phyloP scores from a whole-genome alignment of 306 rosid genomes.

The Malus fusca region DNA sequence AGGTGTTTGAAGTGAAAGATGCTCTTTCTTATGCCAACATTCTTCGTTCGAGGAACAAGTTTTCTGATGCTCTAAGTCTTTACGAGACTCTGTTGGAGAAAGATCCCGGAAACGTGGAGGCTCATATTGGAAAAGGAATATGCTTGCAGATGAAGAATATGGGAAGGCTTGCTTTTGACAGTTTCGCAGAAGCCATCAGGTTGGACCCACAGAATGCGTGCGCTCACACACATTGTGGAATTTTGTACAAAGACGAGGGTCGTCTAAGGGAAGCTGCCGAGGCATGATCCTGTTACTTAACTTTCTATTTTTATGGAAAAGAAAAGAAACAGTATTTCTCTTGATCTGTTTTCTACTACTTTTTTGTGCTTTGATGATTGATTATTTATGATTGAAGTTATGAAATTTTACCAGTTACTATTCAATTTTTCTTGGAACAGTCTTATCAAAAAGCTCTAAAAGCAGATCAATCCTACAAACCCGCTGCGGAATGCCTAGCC shows the following conservation, averaged over 20 bases:
- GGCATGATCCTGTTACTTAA: conserved; percentile 42
- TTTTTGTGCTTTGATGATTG: conserved; percentile 6
- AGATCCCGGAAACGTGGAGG: conserved; percentile 66
- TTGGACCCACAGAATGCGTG: conserved; percentile 82
- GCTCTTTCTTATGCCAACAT: conserved; percentile 64
- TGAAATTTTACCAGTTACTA: not conserved
- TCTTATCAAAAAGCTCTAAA: conserved; percentile 86
- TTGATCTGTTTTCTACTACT: not conserved
- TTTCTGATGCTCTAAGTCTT: conserved; percentile 70
- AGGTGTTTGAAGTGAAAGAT: conserved; percentile 55
- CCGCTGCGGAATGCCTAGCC: conserved; percentile 91
- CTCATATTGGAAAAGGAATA: conserved; percentile 90
- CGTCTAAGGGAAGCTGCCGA: conserved; percentile 89
- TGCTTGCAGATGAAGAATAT: conserved; percentile 91
- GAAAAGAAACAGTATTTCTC: not conserved
- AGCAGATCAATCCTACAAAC: conserved; percentile 77
- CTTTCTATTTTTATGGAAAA: not conserved
- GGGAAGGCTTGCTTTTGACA: conserved; percentile 79
- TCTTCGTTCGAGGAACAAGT: conserved; percentile 85
- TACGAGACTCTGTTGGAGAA: conserved; percentile 65
- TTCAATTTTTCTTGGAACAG: conserved; percentile 50
- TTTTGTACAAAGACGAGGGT: conserved; percentile 91
- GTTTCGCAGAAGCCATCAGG: conserved; percentile 69
- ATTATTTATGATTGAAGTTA: conserved; percentile 2
- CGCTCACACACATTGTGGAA: conserved; percentile 88